phyloP scores from a whole-genome alignment of 768 basidiomycete genomes.

The Chalciporus sphaerocephalus region DNA sequence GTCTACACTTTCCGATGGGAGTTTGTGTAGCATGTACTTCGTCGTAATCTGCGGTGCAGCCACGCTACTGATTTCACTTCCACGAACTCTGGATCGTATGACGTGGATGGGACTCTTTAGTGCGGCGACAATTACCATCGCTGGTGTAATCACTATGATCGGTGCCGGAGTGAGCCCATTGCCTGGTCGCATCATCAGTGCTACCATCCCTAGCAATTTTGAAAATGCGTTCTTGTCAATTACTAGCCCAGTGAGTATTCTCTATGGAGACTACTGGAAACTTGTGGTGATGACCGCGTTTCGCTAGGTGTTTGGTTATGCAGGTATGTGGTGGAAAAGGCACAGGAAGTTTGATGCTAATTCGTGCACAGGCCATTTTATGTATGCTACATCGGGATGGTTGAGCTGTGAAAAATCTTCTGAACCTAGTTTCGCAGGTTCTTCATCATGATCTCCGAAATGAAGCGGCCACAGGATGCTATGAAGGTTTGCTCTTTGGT shows the following conservation, averaged over 20 bases:
- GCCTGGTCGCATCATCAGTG: constrained; percentile 37
- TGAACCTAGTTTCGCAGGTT: constrained; percentile 36
- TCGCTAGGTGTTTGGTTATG: constrained; percentile 45
- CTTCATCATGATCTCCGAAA: constrained; percentile 56
- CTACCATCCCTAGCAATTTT: constrained; percentile 39
- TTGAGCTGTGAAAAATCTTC: not conserved
- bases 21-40: constrained; percentile 43
- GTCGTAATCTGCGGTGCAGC: constrained; percentile 44
- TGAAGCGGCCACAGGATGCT: constrained; percentile 47
- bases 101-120: constrained; percentile 47
- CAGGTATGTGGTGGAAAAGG: constrained; percentile 30
- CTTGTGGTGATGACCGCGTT: not conserved
- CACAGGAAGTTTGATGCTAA: not conserved
- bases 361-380: constrained; percentile 42
- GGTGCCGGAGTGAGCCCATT: constrained; percentile 46
- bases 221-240: constrained; percentile 49
- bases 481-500: constrained; percentile 45
- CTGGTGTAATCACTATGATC: constrained; percentile 48
- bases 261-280: not conserved
- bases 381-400: constrained; percentile 30
- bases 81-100: constrained; percentile 44
- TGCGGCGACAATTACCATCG: constrained; percentile 38
- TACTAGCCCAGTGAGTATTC: constrained; percentile 45
- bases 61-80: constrained; percentile 41
- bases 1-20: constrained; percentile 43